Base-by-base conservation (phyloP, 2,329 filamentous ascomycete genomes). In the Hypomyces rosellus region DNA sequence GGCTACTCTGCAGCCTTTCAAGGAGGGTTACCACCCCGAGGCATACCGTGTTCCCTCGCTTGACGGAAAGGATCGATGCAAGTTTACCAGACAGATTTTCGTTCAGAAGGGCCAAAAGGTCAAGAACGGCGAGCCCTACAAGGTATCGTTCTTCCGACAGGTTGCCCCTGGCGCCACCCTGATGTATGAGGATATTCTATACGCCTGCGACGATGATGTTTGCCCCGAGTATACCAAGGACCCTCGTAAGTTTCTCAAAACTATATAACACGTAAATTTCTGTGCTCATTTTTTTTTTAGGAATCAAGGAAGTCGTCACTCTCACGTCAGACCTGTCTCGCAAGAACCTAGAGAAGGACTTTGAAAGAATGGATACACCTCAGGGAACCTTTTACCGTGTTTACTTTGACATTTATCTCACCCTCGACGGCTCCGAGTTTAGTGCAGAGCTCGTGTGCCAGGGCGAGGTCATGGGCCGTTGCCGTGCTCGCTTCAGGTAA, bases 211-310 rank as follows among this genome's bases (percentile, higher is more conserved):
- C 65, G 93, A 97, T 57, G 93, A 99, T 67, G 89, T 96, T 47
- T 97, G 92, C 70, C 93, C 93, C 1, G 93, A 97, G 69, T 99
- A 99, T 69, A 97, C 92, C 59, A 99, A 97, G 70, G 93, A 99
- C 81, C 92, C 93, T 61, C 89, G 93, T 96, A 85, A 85, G 91
- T 88, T 55, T 25, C 34, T 4, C 16, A n/a, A 9, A 6, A 25
- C 14, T 14, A 11, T 30, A 30, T 20, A 30, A 30, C 9, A 2
- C 25, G 9, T 16, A 38, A 11, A 20, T 20, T 2, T 12, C 6
- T 44, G 1, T 25, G 33, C 51, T 53, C 41, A 53, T 33, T n/a
- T 5, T 50, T 37, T 36, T 54, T 5, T 56, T 59, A 96, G 92
- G 91, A 60, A 97, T 97, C 81, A 97, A 97, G 80, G 93, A 97